A percentile compares a stretch with the other conserved stretches of the same genome.
These are phyloP conservation scores for Plasmodium relictum DNA, from an alignment of 169 alveolate species.

Conservation along the genomic window DNA sequence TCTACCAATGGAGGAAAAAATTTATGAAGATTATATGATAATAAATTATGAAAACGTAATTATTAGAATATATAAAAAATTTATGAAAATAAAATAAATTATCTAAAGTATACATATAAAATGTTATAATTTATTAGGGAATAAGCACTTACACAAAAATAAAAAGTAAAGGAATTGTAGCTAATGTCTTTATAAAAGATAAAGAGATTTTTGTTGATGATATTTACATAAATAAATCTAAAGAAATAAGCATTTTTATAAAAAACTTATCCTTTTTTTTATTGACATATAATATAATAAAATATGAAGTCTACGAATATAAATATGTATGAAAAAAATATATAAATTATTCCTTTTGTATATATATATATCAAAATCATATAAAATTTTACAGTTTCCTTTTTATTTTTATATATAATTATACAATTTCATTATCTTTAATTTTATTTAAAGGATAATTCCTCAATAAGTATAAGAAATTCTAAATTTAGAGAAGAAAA, in stretches of 20 bases:
- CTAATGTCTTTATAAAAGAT: conserved; percentile 63
- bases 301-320: conserved; percentile 59
- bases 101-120: neutral
- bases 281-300: conserved; percentile 38
- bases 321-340: conserved; percentile 28
- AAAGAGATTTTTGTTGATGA: conserved; percentile 43
- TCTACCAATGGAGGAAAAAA: conserved; percentile 37
- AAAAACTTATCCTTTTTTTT: conserved; percentile 63
- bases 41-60: conserved; percentile 67
- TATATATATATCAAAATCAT: conserved; percentile 7
- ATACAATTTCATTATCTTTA: neutral
- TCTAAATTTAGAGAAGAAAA: conserved; percentile 18
- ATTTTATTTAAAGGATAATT: conserved; percentile 16
- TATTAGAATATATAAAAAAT: neutral
- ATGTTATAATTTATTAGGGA: conserved; percentile 40
- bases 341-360: neutral
- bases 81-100: neutral
- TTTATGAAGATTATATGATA: conserved; percentile 65
- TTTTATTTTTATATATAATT: neutral
- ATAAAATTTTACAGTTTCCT: neutral
- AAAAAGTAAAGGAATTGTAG: conserved; percentile 55
- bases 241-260: conserved; percentile 48
- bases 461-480: conserved; percentile 27
- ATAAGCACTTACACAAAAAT: conserved; percentile 62
- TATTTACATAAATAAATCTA: conserved; percentile 29